These are phyloP conservation scores for Friedmanniomyces simplex DNA, from an alignment of 495 filamentous ascomycete species.

Conservation along the genomic window DNA sequence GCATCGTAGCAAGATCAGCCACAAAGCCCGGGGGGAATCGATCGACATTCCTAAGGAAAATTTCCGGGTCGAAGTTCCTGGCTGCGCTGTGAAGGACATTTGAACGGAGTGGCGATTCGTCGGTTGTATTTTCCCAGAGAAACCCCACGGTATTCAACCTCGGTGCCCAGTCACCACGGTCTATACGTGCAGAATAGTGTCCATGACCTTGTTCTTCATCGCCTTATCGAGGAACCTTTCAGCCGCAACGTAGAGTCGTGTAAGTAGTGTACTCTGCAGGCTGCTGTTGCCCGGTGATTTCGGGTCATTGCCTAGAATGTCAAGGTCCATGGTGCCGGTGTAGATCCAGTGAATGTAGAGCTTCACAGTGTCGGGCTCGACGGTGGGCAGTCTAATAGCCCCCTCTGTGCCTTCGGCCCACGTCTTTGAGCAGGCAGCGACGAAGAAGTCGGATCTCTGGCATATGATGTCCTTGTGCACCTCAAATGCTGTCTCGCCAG, in stretches of 20 bases:
- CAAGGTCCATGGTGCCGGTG: neutral
- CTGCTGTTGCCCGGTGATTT: too few relatives aligned
- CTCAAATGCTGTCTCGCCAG: neutral
- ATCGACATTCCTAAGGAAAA: neutral
- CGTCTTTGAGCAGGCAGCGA: neutral
- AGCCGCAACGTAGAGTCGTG: neutral
- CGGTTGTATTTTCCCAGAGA: neutral
- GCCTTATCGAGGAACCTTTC: neutral
- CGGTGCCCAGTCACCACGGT: neutral
- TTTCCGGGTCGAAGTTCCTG: neutral
- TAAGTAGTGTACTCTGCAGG: neutral
- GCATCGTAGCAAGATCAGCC: neutral
- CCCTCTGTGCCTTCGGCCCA: neutral
- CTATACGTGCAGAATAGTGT: neutral
- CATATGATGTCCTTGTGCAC: neutral
- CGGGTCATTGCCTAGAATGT: too few relatives aligned
- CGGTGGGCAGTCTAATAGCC: neutral
- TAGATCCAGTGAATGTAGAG: slow-evolving; percentile 1
- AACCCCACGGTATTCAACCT: neutral
- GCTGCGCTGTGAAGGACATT: neutral
- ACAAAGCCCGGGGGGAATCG: neutral
- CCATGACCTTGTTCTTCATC: neutral
- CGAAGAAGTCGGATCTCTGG: neutral
- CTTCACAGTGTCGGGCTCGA: neutral
- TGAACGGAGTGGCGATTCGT: neutral